Base-by-base conservation (phyloP, 345 rosid species). In the Bruguiera gymnorhiza region DNA sequence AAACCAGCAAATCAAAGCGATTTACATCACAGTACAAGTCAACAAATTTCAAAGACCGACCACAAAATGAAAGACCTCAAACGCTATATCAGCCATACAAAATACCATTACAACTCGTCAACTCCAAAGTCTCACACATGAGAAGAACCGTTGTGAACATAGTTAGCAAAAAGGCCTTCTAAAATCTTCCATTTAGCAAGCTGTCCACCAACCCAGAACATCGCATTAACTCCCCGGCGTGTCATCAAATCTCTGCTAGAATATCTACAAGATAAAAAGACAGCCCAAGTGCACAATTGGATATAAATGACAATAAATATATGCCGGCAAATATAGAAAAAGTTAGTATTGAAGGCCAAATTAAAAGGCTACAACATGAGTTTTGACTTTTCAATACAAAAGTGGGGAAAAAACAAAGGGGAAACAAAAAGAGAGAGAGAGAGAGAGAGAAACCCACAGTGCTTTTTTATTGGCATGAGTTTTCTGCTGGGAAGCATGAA, bases 221-320 rank as follows among this genome's bases (percentile, higher is more conserved):
- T 6, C n/a, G 1, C 18, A 37, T n/a, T 31, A 53, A 4, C 16
- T 55, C 34, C 58, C n/a, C 18, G 1, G 32, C 36, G 13, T 72
- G 51, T 20, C 74, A 20, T 23, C 76, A 48, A 32, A 51, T 59
- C 60, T 60, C 60, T 51, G 66, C 66, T 27, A 23, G 21, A 54
- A n/a, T 55, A 54, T 63, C 74, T 63, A 63, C 62, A 55, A 63
- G 30, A 24, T 23, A 63, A 50, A 71, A 27, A 63, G 16, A 11
- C 39, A 50, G 13, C 53, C 62, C 36, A 63, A 53, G 19, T 18
- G 31, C n/a, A 48, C 16, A 36, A 5, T 62, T 34, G 36, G 24
- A 21, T 68, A 57, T 20, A 20, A 29, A 20, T 43, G 43, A 59
- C 34, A 57, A 68, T 29, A 19, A 9, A 50, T n/a, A 26, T 30